Base-by-base conservation (phyloP, 2,329 filamentous ascomycete genomes). In the Diaporthe eres region DNA sequence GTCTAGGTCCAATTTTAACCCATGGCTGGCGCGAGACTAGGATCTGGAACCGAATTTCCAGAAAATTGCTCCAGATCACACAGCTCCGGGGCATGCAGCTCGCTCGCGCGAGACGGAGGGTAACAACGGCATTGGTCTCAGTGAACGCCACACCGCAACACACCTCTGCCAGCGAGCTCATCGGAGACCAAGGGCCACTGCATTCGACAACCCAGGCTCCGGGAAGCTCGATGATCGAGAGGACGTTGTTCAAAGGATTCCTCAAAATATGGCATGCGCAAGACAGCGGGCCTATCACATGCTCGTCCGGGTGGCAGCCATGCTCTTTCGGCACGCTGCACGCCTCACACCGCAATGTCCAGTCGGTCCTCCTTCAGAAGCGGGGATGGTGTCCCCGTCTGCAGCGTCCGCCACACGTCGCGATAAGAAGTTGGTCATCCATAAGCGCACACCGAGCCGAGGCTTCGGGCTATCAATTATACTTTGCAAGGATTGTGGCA, bases 1-100 rank as follows among this genome's bases (percentile, higher is more conserved):
- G 75, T 63, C 74, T 75, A 75, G 70, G 44, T 53, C 74, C 63
- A 68, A 74, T 72, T 71, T 75, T 75, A 75, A 74, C 49, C 61
- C 71, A 68, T 49, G 49, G 65, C 70, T 65, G 44, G 73, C 61
- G 74, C 73, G 74, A 51, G 70, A 68, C 76, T 75, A 77, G 75
- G 53, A 77, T 75, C 73, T 73, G 53, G 53, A 73, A 75, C 51
- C 60, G 65, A 63, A 70, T 68, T 77, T 68, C 73, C 68, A 72
- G 39, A 25, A 72, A 67, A 75, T 73, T 53, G 53, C 44, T 65
- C 73, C 70, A 75, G 70, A 75, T 67, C 68, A 65, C 47, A 71
- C 58, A 55, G 73, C 44, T 58, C 57, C n/a, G 51, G 58, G 49
- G 63, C 51, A 65, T 63, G 37, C 55, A 75, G 67, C 44, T 55